Evolutionary conservation across 2,329 filamentous ascomycete genomes (phyloP).

Genomic region (Xylaria digitata): DNA sequence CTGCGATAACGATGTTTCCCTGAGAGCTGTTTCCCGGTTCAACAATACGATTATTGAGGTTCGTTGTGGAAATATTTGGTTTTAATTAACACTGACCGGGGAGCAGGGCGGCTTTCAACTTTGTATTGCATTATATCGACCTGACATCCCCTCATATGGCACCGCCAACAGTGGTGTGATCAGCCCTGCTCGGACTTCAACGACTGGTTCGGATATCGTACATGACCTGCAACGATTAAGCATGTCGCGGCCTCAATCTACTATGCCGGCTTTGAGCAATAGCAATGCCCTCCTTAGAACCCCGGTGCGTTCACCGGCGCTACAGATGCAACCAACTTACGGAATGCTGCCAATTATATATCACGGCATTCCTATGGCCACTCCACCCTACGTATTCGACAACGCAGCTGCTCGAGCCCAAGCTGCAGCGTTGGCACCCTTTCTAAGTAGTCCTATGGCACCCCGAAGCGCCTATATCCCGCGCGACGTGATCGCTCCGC

Average conservation of each 20-base stretch:
- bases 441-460: constrained; percentile 44
- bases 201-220: constrained; percentile 42
- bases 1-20: constrained; percentile 60
- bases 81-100: constrained; percentile 18
- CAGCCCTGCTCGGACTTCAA: constrained; percentile 41
- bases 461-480: constrained; percentile 43
- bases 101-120: constrained; percentile 46
- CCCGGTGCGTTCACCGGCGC: constrained; percentile 42
- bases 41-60: constrained; percentile 55
- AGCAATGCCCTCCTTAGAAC: constrained; percentile 43
- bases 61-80: constrained; percentile 37
- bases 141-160: constrained; percentile 45
- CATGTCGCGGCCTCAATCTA: constrained; percentile 44
- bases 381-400: constrained; percentile 51
- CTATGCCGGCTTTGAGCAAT: constrained; percentile 38
- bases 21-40: constrained; percentile 55
- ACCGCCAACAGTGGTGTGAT: constrained; percentile 37
- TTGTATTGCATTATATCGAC: constrained; percentile 47
- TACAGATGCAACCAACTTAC: constrained; percentile 50
- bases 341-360: constrained; percentile 54
- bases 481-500: constrained; percentile 56
- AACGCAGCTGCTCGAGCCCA: constrained; percentile 49
- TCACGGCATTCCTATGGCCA: constrained; percentile 48
- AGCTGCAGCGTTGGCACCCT: constrained; percentile 45
- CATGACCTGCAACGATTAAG: constrained; percentile 46